These are phyloP conservation scores for Pleomassaria siparia DNA, from an alignment of 2,329 filamentous ascomycete genomes.

Conservation along the genomic window DNA sequence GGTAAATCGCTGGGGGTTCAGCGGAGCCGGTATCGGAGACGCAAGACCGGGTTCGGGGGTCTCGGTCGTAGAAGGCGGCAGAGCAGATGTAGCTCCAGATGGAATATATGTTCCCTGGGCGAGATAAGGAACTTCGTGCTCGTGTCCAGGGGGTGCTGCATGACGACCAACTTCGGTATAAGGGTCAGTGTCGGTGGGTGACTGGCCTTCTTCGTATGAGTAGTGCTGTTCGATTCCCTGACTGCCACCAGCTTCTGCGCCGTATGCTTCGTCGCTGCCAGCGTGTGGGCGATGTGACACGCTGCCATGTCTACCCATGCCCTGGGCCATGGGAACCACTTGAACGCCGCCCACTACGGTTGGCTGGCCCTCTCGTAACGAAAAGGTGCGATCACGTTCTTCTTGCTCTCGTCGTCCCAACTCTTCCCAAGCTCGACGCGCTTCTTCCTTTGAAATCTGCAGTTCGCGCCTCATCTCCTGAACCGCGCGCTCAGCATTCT, in stretches of 20 bases:
- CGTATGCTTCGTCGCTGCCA: slow-evolving; percentile 35
- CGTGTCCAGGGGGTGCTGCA: slow-evolving; percentile 20
- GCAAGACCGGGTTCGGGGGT: slow-evolving; percentile 20
- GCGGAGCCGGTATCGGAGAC: slow-evolving; percentile 28
- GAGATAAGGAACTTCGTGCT: slow-evolving; percentile 35
- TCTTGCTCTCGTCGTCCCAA: slow-evolving; percentile 90
- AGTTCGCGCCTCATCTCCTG: slow-evolving; percentile 90
- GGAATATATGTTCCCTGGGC: slow-evolving; percentile 39
- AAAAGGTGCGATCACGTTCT: slow-evolving; percentile 81
- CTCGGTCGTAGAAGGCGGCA: slow-evolving; percentile 15
- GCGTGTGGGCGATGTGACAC: slow-evolving; percentile 45
- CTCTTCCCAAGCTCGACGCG: slow-evolving; percentile 94
- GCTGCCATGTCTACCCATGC: slow-evolving; percentile 58
- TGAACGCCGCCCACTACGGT: slow-evolving; percentile 91
- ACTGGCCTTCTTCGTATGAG: slow-evolving; percentile 52
- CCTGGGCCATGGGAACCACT: slow-evolving; percentile 88
- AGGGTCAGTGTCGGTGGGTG: slow-evolving; percentile 63
- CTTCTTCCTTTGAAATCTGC: slow-evolving; percentile 93
- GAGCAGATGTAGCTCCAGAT: slow-evolving; percentile 24
- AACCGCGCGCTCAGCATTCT: slow-evolving; percentile 74
- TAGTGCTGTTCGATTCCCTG: slow-evolving; percentile 48
- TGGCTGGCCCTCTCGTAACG: slow-evolving; percentile 83
- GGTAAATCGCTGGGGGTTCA: slow-evolving; percentile 23
- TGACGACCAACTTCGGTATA: slow-evolving; percentile 54
- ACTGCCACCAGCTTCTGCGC: slow-evolving; percentile 33